These are phyloP conservation scores for Tricholomella constricta DNA, from an alignment of 768 basidiomycete species.

Conservation along the genomic window DNA sequence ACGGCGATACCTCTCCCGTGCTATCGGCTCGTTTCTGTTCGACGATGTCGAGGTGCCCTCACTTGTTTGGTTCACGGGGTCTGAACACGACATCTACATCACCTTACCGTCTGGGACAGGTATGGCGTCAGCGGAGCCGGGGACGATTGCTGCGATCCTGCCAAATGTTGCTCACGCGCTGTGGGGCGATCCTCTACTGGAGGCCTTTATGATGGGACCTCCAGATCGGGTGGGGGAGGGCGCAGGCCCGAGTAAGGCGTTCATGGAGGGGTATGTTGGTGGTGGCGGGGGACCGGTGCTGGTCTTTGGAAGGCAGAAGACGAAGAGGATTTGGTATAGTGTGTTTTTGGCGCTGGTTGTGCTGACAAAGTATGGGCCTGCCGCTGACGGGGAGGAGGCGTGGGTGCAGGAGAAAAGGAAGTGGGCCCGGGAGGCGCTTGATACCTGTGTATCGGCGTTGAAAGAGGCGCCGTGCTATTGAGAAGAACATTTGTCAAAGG, in stretches of 20 bases:
- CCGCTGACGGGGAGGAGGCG: slow-evolving; percentile 11
- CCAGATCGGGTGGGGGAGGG: slow-evolving; percentile 15
- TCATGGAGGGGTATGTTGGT: slow-evolving; percentile 61
- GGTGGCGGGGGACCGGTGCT: slow-evolving; percentile 52
- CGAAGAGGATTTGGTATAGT: slow-evolving; percentile 78
- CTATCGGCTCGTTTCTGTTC: slow-evolving; percentile 75
- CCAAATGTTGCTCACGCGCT: slow-evolving; percentile 55
- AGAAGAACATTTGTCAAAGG: neutral
- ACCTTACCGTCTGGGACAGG: slow-evolving; percentile 28
- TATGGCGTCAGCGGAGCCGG: slow-evolving; percentile 17
- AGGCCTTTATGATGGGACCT: slow-evolving; percentile 55
- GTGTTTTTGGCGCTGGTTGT: slow-evolving; percentile 62
- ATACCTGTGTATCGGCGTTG: slow-evolving; percentile 39
- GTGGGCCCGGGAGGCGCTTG: slow-evolving; percentile 47
- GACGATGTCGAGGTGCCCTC: slow-evolving; percentile 76
- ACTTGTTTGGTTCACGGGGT: slow-evolving; percentile 64
- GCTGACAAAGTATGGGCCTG: slow-evolving; percentile 38
- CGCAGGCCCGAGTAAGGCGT: slow-evolving; percentile 45
- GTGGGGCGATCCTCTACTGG: slow-evolving; percentile 79
- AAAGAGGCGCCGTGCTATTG: slow-evolving; percentile 50
- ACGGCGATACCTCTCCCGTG: slow-evolving; percentile 57
- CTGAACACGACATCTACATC: slow-evolving; percentile 59
- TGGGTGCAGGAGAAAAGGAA: slow-evolving; percentile 25
- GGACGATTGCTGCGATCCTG: slow-evolving; percentile 46
- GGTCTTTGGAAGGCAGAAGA: slow-evolving; percentile 65